Conservation (phyloP, 2,329 filamentous ascomycete species). For the Mycosphaerella arachidis region DNA sequence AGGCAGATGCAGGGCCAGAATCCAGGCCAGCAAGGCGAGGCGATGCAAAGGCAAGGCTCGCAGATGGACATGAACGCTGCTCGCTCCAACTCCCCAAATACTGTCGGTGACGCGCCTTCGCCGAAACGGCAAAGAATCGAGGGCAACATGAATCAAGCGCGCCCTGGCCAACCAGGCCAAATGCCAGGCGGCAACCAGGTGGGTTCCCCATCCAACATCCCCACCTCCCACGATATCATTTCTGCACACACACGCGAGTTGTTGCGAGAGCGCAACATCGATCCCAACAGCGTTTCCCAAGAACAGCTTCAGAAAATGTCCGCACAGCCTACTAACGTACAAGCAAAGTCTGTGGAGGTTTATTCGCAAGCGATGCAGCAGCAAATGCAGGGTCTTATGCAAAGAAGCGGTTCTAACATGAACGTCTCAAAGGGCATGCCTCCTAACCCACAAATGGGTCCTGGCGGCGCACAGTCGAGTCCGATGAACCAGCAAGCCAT, state of each 20-base stretch:
- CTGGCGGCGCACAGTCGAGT: slow-evolving; percentile 31
- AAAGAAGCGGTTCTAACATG: slow-evolving; percentile 57
- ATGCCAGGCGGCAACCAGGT: slow-evolving; percentile 31
- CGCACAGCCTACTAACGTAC: slow-evolving; percentile 53
- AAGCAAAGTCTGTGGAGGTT: slow-evolving; percentile 80
- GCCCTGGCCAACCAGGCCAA: slow-evolving; percentile 29
- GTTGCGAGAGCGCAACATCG: slow-evolving; percentile 66
- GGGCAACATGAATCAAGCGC: slow-evolving; percentile 53
- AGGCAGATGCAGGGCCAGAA: slow-evolving; percentile 62
- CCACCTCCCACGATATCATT: slow-evolving; percentile 21
- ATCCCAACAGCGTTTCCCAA: slow-evolving; percentile 66
- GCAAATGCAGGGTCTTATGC: slow-evolving; percentile 76
- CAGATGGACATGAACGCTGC: slow-evolving; percentile 80
- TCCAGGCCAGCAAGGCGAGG: slow-evolving; percentile 33
- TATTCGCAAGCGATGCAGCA: slow-evolving; percentile 81
- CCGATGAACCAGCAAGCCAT: slow-evolving; percentile 45
- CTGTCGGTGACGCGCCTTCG: slow-evolving; percentile 75
- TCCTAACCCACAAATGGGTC: slow-evolving; percentile 54
- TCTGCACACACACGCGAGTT: slow-evolving; percentile 25
- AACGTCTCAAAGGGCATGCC: slow-evolving; percentile 59
- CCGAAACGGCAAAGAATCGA: slow-evolving; percentile 86
- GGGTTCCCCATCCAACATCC: slow-evolving; percentile 26
- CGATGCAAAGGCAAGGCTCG: slow-evolving; percentile 81
- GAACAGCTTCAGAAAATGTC: slow-evolving; percentile 68
- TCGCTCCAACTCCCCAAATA: slow-evolving; percentile 67